These are phyloP conservation scores for Annulohypoxylon moriforme DNA, from an alignment of 495 filamentous ascomycete genomes.

Conservation along the genomic window DNA sequence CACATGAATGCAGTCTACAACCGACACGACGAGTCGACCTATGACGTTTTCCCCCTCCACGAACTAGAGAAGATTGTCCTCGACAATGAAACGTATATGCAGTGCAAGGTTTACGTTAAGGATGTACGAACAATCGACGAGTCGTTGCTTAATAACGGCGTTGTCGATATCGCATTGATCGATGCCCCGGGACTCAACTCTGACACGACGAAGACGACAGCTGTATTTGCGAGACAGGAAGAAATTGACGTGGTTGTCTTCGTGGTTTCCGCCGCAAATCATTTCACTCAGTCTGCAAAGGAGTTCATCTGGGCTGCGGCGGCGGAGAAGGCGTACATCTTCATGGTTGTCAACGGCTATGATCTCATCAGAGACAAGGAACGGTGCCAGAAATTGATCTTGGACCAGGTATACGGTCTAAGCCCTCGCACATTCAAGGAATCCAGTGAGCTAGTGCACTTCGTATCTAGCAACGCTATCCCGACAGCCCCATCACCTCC, in stretches of 20 bases:
- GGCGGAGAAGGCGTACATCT: slow-evolving; percentile 97
- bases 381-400: slow-evolving; percentile 82
- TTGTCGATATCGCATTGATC: slow-evolving; percentile 97
- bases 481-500: slow-evolving; percentile 70
- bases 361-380: slow-evolving; percentile 94
- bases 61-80: slow-evolving; percentile 90
- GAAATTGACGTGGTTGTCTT: slow-evolving; percentile 99
- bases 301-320: slow-evolving; percentile 97
- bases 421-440: slow-evolving; percentile 95
- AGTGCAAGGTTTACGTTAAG: slow-evolving; percentile 97
- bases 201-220: slow-evolving; percentile 95
- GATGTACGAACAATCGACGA: slow-evolving; percentile 92
- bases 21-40: slow-evolving; percentile 91
- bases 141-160: slow-evolving; percentile 94
- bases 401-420: slow-evolving; percentile 85
- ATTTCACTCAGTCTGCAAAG: slow-evolving; percentile 95
- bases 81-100: slow-evolving; percentile 85
- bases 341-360: slow-evolving; percentile 98
- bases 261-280: slow-evolving; percentile 95
- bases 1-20: slow-evolving; percentile 83
- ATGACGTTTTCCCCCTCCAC: slow-evolving; percentile 80
- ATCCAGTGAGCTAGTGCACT: slow-evolving; percentile 91
- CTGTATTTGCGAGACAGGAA: slow-evolving; percentile 95
- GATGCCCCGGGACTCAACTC: slow-evolving; percentile 96
- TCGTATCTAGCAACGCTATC: slow-evolving; percentile 96